A percentile compares a stretch with the other conserved stretches of the same genome.
Evolutionary conservation across 1,284 basidiomycete genomes (phyloP).

Genomic region (Meira nashicola): DNA sequence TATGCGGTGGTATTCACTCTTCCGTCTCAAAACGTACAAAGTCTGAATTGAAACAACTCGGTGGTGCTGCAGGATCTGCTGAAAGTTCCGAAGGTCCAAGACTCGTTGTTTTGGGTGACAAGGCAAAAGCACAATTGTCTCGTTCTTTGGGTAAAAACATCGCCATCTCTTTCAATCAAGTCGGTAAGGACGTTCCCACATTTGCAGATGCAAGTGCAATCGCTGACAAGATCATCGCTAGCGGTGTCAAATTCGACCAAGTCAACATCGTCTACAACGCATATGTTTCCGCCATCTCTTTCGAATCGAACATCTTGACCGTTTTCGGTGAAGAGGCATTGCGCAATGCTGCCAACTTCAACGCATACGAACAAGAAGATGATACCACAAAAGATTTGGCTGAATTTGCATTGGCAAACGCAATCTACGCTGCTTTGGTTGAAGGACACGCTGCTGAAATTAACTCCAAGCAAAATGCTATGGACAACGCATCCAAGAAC

Average conservation of each 20-base stretch:
- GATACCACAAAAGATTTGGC: conserved; percentile 88
- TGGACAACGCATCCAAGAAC: conserved; percentile 99
- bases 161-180: conserved; percentile 88
- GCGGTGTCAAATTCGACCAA: conserved; percentile 74
- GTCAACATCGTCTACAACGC: conserved; percentile 86
- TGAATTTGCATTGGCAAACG: conserved; percentile 94
- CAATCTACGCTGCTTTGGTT: conserved; percentile 86
- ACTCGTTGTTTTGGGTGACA: conserved; percentile 76
- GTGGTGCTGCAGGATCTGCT: conserved; percentile 13
- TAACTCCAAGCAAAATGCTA: conserved; percentile 77
- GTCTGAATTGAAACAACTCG: conserved; percentile 55
- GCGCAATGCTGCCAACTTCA: conserved; percentile 59
- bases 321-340: conserved; percentile 57
- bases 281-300: conserved; percentile 88
- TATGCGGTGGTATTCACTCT: conserved; percentile 99
- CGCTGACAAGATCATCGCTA: conserved; percentile 85
- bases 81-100: conserved; percentile 22
- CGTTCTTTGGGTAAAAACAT: conserved; percentile 67
- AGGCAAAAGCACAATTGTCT: conserved; percentile 87
- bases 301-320: conserved; percentile 72
- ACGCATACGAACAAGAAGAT: conserved; percentile 52
- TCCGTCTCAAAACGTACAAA: conserved; percentile 86
- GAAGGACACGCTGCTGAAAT: conserved; percentile 96
- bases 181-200: conserved; percentile 93
- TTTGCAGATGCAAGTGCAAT: conserved; percentile 89